Evolutionary conservation across 352 stramenopile genomes (phyloP).

Genomic region (Pseudoperonospora humuli): DNA sequence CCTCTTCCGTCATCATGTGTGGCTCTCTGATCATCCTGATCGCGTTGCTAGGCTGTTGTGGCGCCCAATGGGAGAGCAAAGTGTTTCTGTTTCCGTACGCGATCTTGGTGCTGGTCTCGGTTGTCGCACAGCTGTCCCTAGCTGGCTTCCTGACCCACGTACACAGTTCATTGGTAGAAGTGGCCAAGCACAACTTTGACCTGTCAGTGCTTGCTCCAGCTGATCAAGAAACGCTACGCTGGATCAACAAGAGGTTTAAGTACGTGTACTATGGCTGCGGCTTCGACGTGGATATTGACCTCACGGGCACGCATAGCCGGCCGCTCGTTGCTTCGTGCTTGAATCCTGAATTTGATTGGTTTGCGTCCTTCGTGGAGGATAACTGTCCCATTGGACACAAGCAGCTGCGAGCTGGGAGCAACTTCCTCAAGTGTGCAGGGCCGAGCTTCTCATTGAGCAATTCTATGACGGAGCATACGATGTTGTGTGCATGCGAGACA

Average conservation of each 20-base stretch:
- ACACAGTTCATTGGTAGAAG: constrained; percentile 57
- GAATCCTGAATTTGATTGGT: constrained; percentile 60
- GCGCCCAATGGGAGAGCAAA: constrained; percentile 82
- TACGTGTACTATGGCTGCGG: constrained; percentile 68
- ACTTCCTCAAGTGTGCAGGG: constrained; percentile 65
- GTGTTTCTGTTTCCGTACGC: constrained; percentile 80
- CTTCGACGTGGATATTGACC: constrained; percentile 54
- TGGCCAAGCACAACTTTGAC: constrained; percentile 66
- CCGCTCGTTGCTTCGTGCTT: constrained; percentile 43
- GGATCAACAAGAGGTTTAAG: constrained; percentile 75
- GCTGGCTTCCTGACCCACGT: constrained; percentile 78
- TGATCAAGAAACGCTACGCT: constrained; percentile 59
- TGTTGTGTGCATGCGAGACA: constrained; percentile 78
- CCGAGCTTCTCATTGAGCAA: constrained; percentile 52
- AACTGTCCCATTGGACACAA: constrained; percentile 58
- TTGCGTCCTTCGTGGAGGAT: constrained; percentile 57
- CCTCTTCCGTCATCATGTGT: constrained; percentile 73
- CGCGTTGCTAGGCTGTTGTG: constrained; percentile 67
- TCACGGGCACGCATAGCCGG: constrained; percentile 28
- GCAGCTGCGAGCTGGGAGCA: constrained; percentile 46
- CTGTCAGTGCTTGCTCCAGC: constrained; percentile 39
- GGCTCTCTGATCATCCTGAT: constrained; percentile 73
- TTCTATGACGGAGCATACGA: constrained; percentile 64
- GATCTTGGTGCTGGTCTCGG: constrained; percentile 67
- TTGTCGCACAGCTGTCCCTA: constrained; percentile 68